Base-by-base conservation (phyloP, 2,329 filamentous ascomycete species). In the Raffaelea deltoideospora region DNA sequence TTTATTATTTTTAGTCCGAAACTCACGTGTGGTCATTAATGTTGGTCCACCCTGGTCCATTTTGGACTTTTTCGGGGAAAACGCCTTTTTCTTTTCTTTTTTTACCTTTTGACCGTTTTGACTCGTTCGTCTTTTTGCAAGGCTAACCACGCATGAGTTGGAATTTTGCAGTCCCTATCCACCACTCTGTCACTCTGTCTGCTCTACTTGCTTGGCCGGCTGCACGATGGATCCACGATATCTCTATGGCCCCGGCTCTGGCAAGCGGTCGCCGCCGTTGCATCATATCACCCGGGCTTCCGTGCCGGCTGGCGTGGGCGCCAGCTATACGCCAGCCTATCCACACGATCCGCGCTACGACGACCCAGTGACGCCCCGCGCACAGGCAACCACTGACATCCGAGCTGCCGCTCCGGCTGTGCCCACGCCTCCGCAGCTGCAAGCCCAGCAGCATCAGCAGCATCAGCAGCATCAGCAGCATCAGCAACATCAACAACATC, bases 241-340 rank as follows among this genome's bases (percentile, higher is more conserved):
- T 24, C 44, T 36, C 31, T 45, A 45, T 53, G 38, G 21, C 19
- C 17, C 38, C 9, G 23, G 33, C 2, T 23, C 41, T 10, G 52
- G 60, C 41, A 57, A 59, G 36, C 59, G 64, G 41, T 63, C 67
- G 40, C 58, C 59, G 42, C 52, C 54, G 3, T 51, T 46, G 11
- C 37, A 47, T 47, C 65, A 62, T 45, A 64, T 67, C 27, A 65
- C 63, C 41, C 61, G 68, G 38, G 53, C 64, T 24, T 70, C 67
- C 15, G 51, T 72, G 48, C 68, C 69, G 5, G 56, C 61, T 33
- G 61, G 59, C 49, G 54, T 69, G 35, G 60, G 60, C 27, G 64
- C 65, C 50, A 61, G 55, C 47, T 58, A 44, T 28, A 10, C 38
- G 5, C 23, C 60, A 38, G 49, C 58, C 41, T 67, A 67, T 18